Evolutionary conservation across 768 basidiomycete species (phyloP).

Genomic region (Kwoniella mangroviensis): DNA sequence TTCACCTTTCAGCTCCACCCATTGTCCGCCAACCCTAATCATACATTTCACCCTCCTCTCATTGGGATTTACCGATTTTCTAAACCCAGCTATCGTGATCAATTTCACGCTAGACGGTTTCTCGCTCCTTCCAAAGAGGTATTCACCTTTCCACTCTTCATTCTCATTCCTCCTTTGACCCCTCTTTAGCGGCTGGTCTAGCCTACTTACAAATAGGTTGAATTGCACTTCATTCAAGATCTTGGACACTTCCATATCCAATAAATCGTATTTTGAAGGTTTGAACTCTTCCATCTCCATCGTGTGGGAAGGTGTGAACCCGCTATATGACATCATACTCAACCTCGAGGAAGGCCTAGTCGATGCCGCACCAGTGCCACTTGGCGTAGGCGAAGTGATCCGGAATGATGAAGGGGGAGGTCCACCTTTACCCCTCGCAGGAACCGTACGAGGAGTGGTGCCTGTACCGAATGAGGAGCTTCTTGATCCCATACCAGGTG

Average conservation of each 20-base stretch:
- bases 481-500: conserved; percentile 12
- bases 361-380: background rate
- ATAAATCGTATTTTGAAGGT: conserved; percentile 42
- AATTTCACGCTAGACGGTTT: conserved; percentile 36
- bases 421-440: background rate
- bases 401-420: conserved; percentile 46
- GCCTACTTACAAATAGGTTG: conserved; percentile 36
- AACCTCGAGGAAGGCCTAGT: conserved; percentile 33
- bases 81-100: conserved; percentile 30
- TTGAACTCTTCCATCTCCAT: conserved; percentile 35
- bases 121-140: conserved; percentile 46
- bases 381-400: conserved; percentile 41
- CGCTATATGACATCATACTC: conserved; percentile 25
- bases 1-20: conserved; percentile 30
- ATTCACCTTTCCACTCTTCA: conserved; percentile 54
- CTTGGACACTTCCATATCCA: conserved; percentile 33
- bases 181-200: conserved; percentile 38
- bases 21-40: conserved; percentile 32
- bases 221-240: conserved; percentile 31
- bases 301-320: conserved; percentile 2
- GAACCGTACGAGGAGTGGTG: conserved; percentile 4
- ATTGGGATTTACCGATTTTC: background rate
- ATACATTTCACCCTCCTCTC: conserved; percentile 28
- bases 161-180: conserved; percentile 42
- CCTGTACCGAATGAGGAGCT: background rate